These are phyloP conservation scores for Neodidymelliopsis sp. DNA, from an alignment of 2,329 filamentous ascomycete species.

Conservation along the genomic window DNA sequence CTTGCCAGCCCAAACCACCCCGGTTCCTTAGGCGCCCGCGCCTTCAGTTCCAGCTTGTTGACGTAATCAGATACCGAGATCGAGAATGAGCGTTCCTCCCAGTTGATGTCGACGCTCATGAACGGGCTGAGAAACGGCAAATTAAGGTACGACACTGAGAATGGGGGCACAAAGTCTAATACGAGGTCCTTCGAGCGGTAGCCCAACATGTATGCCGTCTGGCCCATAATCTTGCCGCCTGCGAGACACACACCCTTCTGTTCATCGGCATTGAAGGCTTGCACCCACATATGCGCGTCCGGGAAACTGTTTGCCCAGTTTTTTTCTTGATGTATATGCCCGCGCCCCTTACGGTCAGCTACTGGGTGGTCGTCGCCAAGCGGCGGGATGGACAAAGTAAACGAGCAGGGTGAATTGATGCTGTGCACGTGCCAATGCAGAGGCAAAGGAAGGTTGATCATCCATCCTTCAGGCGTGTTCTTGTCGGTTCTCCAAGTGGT, in stretches of 20 bases:
- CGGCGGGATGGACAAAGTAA: slow-evolving; percentile 49
- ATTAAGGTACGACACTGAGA: slow-evolving; percentile 44
- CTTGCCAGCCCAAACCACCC: slow-evolving; percentile 56
- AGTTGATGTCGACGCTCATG: slow-evolving; percentile 52
- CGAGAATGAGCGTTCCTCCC: slow-evolving; percentile 49
- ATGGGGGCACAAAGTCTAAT: slow-evolving; percentile 56
- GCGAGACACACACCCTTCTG: slow-evolving; percentile 41
- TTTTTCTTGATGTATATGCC: slow-evolving; percentile 59
- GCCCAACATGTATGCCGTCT: slow-evolving; percentile 56
- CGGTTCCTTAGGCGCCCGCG: slow-evolving; percentile 50
- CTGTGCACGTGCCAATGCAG: slow-evolving; percentile 62
- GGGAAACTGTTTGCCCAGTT: slow-evolving; percentile 60
- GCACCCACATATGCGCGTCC: slow-evolving; percentile 50
- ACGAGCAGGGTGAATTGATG: slow-evolving; percentile 51
- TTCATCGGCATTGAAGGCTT: slow-evolving; percentile 32
- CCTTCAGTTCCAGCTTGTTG: slow-evolving; percentile 52
- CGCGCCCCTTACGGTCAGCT: slow-evolving; percentile 42
- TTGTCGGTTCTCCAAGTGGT: slow-evolving; percentile 49
- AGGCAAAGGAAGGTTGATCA: slow-evolving; percentile 57
- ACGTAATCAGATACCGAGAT: slow-evolving; percentile 50
- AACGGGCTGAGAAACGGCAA: slow-evolving; percentile 51
- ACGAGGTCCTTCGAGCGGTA: slow-evolving; percentile 50
- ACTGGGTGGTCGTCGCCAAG: slow-evolving; percentile 28
- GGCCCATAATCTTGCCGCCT: slow-evolving; percentile 45
- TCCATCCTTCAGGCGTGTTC: slow-evolving; percentile 54